phyloP scores from a whole-genome alignment of 2,329 filamentous ascomycete species.

The Ceratocystis eucalypticola region DNA sequence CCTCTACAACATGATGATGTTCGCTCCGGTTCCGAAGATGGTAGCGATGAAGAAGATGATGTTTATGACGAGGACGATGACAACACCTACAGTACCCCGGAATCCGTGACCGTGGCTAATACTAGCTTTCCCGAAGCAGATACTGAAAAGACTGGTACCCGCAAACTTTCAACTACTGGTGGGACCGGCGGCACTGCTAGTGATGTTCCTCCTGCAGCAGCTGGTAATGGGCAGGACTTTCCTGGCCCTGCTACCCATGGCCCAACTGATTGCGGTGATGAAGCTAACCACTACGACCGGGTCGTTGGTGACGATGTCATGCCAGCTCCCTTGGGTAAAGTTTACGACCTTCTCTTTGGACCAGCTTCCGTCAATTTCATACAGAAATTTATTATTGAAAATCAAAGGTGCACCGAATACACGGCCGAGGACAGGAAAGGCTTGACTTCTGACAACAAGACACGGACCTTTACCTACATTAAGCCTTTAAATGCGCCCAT shows the following conservation, averaged over 20 bases:
- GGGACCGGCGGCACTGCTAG: constrained; percentile 28
- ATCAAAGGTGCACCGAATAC: constrained; percentile 82
- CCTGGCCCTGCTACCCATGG: constrained; percentile 72
- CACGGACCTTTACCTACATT: constrained; percentile 70
- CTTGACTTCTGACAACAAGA: constrained; percentile 58
- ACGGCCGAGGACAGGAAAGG: constrained; percentile 76
- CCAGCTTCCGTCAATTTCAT: constrained; percentile 67
- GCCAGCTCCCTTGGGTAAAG: constrained; percentile 75
- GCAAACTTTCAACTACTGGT: constrained; percentile 53
- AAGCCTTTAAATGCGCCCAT: constrained; percentile 76
- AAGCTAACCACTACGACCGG: constrained; percentile 68
- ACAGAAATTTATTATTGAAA: constrained; percentile 68
- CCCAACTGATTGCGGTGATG: constrained; percentile 75
- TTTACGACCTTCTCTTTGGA: constrained; percentile 82
- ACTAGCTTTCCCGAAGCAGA: constrained; percentile 32
- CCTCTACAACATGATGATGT: constrained; percentile 31
- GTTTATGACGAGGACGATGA: constrained; percentile 70
- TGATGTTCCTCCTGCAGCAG: constrained; percentile 28
- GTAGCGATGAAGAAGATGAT: constrained; percentile 51
- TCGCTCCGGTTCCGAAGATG: constrained; percentile 46
- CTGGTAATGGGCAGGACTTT: constrained; percentile 47
- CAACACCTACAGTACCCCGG: constrained; percentile 35
- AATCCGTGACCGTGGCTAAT: constrained; percentile 27
- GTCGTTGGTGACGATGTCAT: constrained; percentile 75
- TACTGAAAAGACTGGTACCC: constrained; percentile 47